Conservation (phyloP, 2,329 filamentous ascomycete genomes). For the Verticillium tricorpus region DNA sequence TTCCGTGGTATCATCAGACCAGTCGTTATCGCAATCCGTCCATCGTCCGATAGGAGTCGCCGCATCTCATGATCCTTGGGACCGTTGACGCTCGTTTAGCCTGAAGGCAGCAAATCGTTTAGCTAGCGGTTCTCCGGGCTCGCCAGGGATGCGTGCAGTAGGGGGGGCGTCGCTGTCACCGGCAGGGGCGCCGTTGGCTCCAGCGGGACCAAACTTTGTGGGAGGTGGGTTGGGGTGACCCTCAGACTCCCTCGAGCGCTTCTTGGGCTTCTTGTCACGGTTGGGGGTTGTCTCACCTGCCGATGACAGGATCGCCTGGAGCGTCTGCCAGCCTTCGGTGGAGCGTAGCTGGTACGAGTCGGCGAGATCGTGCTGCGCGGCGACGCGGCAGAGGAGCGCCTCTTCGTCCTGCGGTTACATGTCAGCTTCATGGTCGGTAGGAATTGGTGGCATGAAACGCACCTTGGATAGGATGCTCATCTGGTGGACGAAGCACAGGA, state of each 20-base stretch:
- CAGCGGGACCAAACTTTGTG: not conserved
- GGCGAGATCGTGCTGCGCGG: conserved; percentile 72
- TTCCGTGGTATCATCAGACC: not conserved
- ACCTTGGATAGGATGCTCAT: conserved; percentile 85
- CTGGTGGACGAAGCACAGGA: conserved; percentile 80
- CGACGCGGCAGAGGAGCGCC: conserved; percentile 77
- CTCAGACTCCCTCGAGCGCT: conserved; percentile 52
- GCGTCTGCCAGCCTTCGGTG: conserved; percentile 87
- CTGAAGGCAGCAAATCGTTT: conserved; percentile 64
- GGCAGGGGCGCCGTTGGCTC: conserved; percentile 4
- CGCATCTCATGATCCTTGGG: not conserved
- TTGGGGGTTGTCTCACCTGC: conserved; percentile 87
- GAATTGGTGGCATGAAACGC: conserved; percentile 22
- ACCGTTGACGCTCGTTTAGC: conserved; percentile 39
- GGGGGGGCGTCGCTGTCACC: conserved; percentile 8
- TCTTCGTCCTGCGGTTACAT: conserved; percentile 70
- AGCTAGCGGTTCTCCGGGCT: conserved; percentile 53
- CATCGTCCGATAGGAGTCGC: not conserved
- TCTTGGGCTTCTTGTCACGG: conserved; percentile 26
- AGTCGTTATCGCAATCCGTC: not conserved
- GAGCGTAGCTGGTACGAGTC: conserved; percentile 81
- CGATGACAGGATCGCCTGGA: conserved; percentile 90
- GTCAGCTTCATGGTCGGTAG: not conserved
- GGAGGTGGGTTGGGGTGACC: conserved; percentile 21
- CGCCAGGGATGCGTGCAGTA: conserved; percentile 19